Percentiles rank a stretch among this genome's conserved stretches.
phyloP scores from a whole-genome alignment of 2,329 filamentous ascomycete species.

The Cladophialophora exuberans region DNA sequence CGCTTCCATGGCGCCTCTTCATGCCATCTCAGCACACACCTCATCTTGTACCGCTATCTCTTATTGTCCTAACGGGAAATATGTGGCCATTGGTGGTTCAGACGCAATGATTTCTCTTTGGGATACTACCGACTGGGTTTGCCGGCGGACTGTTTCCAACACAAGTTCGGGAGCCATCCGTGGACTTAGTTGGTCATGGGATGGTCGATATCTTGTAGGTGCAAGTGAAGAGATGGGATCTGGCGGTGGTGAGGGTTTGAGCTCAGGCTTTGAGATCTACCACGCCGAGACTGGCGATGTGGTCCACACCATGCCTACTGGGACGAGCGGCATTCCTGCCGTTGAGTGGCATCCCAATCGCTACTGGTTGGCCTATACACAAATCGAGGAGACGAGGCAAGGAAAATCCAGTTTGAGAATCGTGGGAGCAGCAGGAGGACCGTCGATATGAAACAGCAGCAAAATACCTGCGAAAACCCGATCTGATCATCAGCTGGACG shows the following conservation, averaged over 20 bases:
- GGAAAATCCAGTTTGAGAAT: conserved; percentile 51
- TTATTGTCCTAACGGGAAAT: conserved; percentile 51
- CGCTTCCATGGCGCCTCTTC: conserved; percentile 47
- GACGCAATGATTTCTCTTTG: conserved; percentile 55
- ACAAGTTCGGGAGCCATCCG: conserved; percentile 49
- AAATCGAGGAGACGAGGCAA: conserved; percentile 43
- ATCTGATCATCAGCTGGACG: background rate
- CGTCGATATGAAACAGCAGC: conserved; percentile 22
- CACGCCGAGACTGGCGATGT: conserved; percentile 55
- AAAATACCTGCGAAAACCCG: background rate
- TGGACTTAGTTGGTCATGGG: conserved; percentile 55
- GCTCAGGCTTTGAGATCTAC: conserved; percentile 51
- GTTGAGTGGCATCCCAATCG: conserved; percentile 55
- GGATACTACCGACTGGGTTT: conserved; percentile 57
- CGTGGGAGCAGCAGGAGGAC: conserved; percentile 49
- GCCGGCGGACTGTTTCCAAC: conserved; percentile 51
- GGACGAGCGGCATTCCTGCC: conserved; percentile 47
- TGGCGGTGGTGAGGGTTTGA: conserved; percentile 37
- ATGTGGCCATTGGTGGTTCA: conserved; percentile 52
- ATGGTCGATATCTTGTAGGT: conserved; percentile 52
- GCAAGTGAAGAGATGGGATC: conserved; percentile 52
- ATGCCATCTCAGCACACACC: conserved; percentile 53
- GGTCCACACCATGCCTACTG: conserved; percentile 49
- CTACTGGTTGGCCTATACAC: conserved; percentile 55
- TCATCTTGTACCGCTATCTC: conserved; percentile 52